phyloP scores from a whole-genome alignment of 176 grass and related monocot genomes.

The Cenchrus fungigraminus region DNA sequence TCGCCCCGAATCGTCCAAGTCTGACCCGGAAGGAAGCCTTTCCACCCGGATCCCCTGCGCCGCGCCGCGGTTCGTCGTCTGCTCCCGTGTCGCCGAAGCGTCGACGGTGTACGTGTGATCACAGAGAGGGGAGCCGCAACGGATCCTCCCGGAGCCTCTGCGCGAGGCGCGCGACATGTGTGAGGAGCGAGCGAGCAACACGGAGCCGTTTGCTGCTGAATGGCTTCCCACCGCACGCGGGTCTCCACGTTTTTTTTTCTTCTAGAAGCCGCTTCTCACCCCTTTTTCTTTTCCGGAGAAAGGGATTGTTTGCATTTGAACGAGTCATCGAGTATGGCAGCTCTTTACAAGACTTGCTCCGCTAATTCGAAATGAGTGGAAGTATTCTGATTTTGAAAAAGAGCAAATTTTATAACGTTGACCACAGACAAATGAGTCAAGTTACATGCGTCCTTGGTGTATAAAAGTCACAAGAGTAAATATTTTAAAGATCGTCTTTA shows the following conservation, averaged over 20 bases:
- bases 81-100: not conserved
- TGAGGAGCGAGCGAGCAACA: not conserved
- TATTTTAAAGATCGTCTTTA: too few relatives aligned
- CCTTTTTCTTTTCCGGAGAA: too few relatives aligned
- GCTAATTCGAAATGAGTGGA: too few relatives aligned
- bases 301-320: too few relatives aligned
- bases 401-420: too few relatives aligned
- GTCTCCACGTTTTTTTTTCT: slow-evolving; percentile 7
- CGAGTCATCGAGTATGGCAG: too few relatives aligned
- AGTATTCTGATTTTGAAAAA: too few relatives aligned
- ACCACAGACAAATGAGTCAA: too few relatives aligned
- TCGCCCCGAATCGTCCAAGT: not conserved
- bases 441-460: too few relatives aligned
- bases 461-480: too few relatives aligned
- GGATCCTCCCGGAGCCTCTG: not conserved
- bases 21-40: not conserved
- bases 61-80: not conserved
- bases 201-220: not conserved
- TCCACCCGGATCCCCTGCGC: not conserved
- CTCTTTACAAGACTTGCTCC: too few relatives aligned
- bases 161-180: not conserved
- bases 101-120: rapidly evolving
- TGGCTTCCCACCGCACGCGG: not conserved
- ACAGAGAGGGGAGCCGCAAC: not conserved
- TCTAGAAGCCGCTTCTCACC: not conserved